Evolutionary conservation across 768 basidiomycete genomes (phyloP).

Genomic region (Boletus eberwhitei): DNA sequence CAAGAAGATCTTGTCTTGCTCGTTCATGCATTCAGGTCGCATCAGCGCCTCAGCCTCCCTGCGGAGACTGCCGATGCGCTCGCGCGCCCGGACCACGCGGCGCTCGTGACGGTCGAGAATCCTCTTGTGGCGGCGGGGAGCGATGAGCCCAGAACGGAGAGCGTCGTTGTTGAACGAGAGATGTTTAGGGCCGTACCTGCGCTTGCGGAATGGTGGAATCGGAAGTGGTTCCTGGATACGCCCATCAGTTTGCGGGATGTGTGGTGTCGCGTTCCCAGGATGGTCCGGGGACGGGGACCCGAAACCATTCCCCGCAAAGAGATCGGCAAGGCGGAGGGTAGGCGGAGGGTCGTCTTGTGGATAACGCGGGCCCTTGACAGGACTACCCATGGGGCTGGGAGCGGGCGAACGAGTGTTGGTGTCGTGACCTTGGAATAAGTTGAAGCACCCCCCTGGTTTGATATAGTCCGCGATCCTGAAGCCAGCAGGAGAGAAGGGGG

Average conservation of each 20-base stretch:
- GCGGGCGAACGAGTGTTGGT: conserved; percentile 8
- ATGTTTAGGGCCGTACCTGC: conserved; percentile 15
- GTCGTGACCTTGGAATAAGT: conserved; percentile 13
- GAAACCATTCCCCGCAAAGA: neutral
- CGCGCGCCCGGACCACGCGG: neutral
- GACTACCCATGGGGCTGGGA: conserved; percentile 19
- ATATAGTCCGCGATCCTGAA: conserved; percentile 22
- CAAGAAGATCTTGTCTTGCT: conserved; percentile 26
- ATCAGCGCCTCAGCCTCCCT: conserved; percentile 19
- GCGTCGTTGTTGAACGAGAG: conserved; percentile 7
- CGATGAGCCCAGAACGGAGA: neutral
- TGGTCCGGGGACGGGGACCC: neutral
- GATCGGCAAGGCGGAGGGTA: conserved; percentile 1
- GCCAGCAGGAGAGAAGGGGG: conserved; percentile 24
- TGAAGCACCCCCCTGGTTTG: conserved; percentile 18
- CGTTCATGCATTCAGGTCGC: conserved; percentile 10
- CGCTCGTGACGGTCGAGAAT: neutral
- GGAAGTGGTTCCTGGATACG: neutral
- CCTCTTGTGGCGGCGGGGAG: conserved; percentile 6
- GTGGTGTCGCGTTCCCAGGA: neutral
- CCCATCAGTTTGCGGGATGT: neutral
- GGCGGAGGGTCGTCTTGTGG: conserved; percentile 11
- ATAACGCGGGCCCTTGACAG: neutral
- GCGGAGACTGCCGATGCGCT: conserved; percentile 1
- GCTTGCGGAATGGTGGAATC: conserved; percentile 6